Base-by-base conservation (phyloP, 2,329 filamentous ascomycete species). In the Rosellinia necatrix region DNA sequence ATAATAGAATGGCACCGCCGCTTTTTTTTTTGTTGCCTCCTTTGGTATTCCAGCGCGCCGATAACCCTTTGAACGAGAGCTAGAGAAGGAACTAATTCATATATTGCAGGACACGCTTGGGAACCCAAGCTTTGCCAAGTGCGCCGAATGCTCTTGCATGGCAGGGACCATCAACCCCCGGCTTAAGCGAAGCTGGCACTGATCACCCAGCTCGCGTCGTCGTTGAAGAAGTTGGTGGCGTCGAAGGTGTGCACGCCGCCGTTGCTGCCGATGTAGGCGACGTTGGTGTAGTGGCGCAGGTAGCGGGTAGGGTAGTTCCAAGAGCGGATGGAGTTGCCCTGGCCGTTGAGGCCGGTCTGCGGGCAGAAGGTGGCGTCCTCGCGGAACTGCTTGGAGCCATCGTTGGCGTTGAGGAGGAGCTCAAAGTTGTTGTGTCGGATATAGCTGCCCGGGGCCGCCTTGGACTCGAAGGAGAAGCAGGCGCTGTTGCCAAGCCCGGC, bases 311-410 rank as follows among this genome's bases (percentile, higher is more conserved):
- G 84, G 63, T 84, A 85, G 38, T 74, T 77, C 84, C 84, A 87
- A 1, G 82, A 74, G 4, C 81, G 75, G 27, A 87, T 74, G 0
- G 82, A 78, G 59, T 58, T 78, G 6, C 80, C 82, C 44, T 49
- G 35, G 4, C 81, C 80, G 60, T 69, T 81, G 19, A 87, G 70
- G 0, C 78, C 79, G 1, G 75, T 55, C 67, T 80, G 75, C 0
- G 82, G 74, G 65, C 85, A 87, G 70, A 87, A 87, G 0, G 85
- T 87, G 6, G 84, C 82, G 43, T 87, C 84, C 62, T 87, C 83
- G 3, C 71, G 32, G 70, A 87, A 85, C 48, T 73, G 70, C 74
- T 86, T 84, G 52, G 73, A 75, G 50, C 77, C 77, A 58, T 87
- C 84, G 59, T 79, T 78, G 53, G 77, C 75, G 37, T 73, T 69